Percentiles rank a stretch among this genome's conserved stretches.
phyloP scores from a whole-genome alignment of 306 rosid genomes.

The Betula pendula region DNA sequence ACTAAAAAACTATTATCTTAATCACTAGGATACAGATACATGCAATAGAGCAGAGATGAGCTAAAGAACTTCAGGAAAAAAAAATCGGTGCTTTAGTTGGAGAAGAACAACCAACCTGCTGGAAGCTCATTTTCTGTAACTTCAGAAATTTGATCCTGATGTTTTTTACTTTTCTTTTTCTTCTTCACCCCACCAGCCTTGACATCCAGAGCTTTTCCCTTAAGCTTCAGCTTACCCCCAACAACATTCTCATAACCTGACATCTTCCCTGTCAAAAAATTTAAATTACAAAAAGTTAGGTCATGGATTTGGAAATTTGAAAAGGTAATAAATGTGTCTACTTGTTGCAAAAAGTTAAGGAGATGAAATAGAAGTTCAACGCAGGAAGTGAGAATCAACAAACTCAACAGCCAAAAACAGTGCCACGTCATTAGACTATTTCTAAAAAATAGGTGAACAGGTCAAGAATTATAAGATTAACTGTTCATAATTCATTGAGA shows the following conservation, averaged over 20 bases:
- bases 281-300: neutral
- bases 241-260: slow-evolving; percentile 79
- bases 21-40: neutral
- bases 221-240: slow-evolving; percentile 93
- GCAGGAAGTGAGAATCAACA: neutral
- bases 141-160: slow-evolving; percentile 48
- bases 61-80: neutral
- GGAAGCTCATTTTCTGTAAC: slow-evolving; percentile 50
- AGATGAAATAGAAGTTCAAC: neutral
- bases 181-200: slow-evolving; percentile 85
- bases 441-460: neutral
- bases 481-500: too few relatives aligned
- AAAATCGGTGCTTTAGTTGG: neutral
- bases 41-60: neutral
- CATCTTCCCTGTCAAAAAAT: slow-evolving; percentile 46
- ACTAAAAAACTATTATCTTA: neutral
- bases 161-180: slow-evolving; percentile 75
- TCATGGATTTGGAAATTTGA: neutral
- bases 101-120: slow-evolving; percentile 48
- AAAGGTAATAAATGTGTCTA: neutral
- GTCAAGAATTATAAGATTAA: neutral
- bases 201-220: slow-evolving; percentile 98
- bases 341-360: neutral
- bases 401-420: neutral
- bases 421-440: too few relatives aligned